A percentile compares a stretch with the other conserved stretches of the same genome.
Evolutionary conservation across 495 filamentous ascomycete species (phyloP).

Genomic region (Penicillium bovifimosum): DNA sequence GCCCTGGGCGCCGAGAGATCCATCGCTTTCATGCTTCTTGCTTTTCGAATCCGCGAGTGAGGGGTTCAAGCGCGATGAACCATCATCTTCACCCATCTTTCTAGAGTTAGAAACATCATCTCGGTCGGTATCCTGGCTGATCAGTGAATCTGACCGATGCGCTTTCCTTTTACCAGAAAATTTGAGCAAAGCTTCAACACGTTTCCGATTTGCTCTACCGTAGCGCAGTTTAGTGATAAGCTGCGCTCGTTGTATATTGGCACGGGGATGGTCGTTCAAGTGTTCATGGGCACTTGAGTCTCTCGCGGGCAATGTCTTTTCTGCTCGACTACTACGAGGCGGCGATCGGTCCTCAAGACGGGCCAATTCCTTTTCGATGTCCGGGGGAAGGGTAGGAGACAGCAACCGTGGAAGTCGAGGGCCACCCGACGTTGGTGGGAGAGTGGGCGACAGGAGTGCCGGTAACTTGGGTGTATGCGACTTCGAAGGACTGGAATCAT

Average conservation of each 20-base stretch:
- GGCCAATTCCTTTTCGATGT: slow-evolving; percentile 45
- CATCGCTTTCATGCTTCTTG: slow-evolving; percentile 17
- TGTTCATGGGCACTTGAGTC: slow-evolving; percentile 5
- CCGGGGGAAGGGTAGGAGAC: slow-evolving; percentile 44
- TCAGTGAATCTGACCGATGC: slow-evolving; percentile 22
- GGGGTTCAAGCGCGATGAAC: background rate
- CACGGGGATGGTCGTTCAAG: background rate
- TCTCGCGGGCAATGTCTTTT: slow-evolving; percentile 5
- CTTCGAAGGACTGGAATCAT: slow-evolving; percentile 16
- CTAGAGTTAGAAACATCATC: slow-evolving; percentile 18
- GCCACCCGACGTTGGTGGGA: slow-evolving; percentile 32
- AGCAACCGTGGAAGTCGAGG: slow-evolving; percentile 36
- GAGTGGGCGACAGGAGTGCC: slow-evolving; percentile 39
- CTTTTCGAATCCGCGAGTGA: slow-evolving; percentile 12
- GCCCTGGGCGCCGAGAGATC: slow-evolving; percentile 7
- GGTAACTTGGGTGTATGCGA: slow-evolving; percentile 28
- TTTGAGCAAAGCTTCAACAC: slow-evolving; percentile 41
- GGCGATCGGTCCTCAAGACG: slow-evolving; percentile 24
- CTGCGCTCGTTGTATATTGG: slow-evolving; percentile 6
- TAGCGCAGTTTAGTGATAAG: slow-evolving; percentile 37
- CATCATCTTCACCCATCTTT: slow-evolving; percentile 11
- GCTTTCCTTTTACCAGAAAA: slow-evolving; percentile 39
- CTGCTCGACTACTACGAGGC: slow-evolving; percentile 5
- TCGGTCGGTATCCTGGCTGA: slow-evolving; percentile 19
- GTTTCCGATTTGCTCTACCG: slow-evolving; percentile 36